Base-by-base conservation (phyloP, 1,284 basidiomycete genomes). In the Cryptococcus sp. region DNA sequence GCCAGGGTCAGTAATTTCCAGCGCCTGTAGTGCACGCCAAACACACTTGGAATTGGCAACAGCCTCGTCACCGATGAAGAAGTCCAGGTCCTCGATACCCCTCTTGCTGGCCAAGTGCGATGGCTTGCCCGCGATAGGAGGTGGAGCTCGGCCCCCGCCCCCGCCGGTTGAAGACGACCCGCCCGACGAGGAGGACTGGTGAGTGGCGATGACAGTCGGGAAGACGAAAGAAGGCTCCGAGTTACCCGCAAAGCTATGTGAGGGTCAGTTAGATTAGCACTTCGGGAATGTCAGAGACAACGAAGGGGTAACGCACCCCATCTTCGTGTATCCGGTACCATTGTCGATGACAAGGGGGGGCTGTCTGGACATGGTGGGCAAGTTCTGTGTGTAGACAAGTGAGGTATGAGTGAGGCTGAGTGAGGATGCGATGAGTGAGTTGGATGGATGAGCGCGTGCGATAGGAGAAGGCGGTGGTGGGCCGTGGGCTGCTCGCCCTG, bases 11-110 rank as follows among this genome's bases (percentile, higher is more conserved):
- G 50, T n/a, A 39, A 39, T 13, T n/a, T 13, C 40, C 2, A 5
- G 8, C 20, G 46, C 36, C 1, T 23, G 28, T n/a, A n/a, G n/a
- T n/a, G n/a, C n/a, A n/a, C n/a, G n/a, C n/a, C n/a, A 7, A 9
- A 69, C 75, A 52, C 60, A 77, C 81, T 94, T 97, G 42, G 88
- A 85, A 73, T 98, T 97, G 33, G 90, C 91, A 28, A 98, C 82
- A 1, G 96, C 96, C 77, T 98, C 95, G 77, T 98, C 91, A 59
- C 96, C 96, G 78, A 99, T 99, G 82, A 88, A 97, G 81, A 98
- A 99, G 80, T 99, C 96, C 64, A 98, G 87, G 77, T 99, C 96
- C 78, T 99, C 96, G 46, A 98, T 91, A 11, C 96, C 96, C 61
- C 96, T 87, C 80, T 98, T 98, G 57, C 89, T 91, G 4, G 96